phyloP scores from a whole-genome alignment of 805 yeast species.

The Metschnikowia arizonensis region DNA sequence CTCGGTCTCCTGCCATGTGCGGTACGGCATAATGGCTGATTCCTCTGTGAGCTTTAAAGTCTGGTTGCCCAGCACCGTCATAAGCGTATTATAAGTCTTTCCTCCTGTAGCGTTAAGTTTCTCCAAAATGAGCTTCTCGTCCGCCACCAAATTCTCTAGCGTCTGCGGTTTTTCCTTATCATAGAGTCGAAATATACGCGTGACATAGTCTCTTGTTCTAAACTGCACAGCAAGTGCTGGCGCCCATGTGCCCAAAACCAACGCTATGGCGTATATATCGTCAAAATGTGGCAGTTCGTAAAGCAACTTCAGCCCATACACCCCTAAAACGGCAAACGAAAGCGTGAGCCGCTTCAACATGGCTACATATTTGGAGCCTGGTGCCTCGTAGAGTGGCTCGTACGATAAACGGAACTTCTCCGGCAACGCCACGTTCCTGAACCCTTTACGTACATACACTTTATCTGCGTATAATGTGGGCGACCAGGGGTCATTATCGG shows the following conservation, averaged over 20 bases:
- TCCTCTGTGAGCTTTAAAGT: conserved; percentile 30
- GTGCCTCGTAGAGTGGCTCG: conserved; percentile 61
- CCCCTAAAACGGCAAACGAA: conserved; percentile 57
- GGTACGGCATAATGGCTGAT: conserved; percentile 24
- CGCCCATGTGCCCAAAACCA: conserved; percentile 47
- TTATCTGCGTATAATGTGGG: conserved; percentile 43
- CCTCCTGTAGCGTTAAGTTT: conserved; percentile 66
- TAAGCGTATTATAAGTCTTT: conserved; percentile 57
- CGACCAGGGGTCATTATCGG: conserved; percentile 45
- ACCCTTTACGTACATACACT: conserved; percentile 34
- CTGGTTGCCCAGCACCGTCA: conserved; percentile 39
- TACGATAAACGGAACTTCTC: conserved; percentile 51
- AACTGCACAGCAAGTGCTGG: conserved; percentile 51
- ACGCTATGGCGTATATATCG: conserved; percentile 43
- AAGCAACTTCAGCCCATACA: conserved; percentile 59
- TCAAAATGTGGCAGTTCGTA: conserved; percentile 51
- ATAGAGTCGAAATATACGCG: conserved; percentile 67
- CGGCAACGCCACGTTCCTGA: conserved; percentile 46
- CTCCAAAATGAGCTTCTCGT: conserved; percentile 67
- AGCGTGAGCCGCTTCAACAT: conserved; percentile 58
- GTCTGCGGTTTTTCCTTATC: conserved; percentile 61
- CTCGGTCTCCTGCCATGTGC: conserved; percentile 37
- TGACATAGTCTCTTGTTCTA: conserved; percentile 62
- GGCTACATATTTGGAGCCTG: conserved; percentile 57
- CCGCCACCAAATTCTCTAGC: conserved; percentile 51